phyloP scores from a whole-genome alignment of 352 stramenopile species.

The Globisporangium carolinianum region DNA sequence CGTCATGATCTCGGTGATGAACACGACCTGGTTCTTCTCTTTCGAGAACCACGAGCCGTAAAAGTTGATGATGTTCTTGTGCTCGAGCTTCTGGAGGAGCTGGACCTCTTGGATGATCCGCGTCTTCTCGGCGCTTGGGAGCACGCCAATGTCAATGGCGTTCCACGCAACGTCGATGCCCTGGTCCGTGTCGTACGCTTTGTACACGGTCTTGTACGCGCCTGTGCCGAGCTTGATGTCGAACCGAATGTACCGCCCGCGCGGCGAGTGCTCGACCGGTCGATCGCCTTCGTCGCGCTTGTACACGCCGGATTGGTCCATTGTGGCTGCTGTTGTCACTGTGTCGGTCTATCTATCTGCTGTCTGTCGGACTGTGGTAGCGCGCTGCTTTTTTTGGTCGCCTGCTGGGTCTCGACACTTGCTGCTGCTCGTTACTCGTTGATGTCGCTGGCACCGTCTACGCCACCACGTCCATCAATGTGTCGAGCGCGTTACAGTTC shows the following conservation, averaged over 20 bases:
- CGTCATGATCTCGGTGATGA: conserved; percentile 99
- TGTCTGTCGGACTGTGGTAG: background rate
- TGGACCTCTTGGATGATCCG: conserved; percentile 98
- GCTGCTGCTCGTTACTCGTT: background rate
- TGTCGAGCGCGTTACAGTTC: background rate
- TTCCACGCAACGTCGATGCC: conserved; percentile 99
- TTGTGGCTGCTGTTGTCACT: conserved; percentile 5
- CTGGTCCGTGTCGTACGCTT: conserved; percentile 97
- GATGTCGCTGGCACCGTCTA: background rate
- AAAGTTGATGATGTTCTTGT: conserved; percentile 99
- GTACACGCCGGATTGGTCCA: conserved; percentile 69
- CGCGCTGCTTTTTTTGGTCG: too few species aligned
- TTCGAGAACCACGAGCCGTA: conserved; percentile 98
- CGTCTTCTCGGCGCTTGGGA: conserved; percentile 92
- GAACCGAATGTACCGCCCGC: conserved; percentile 83
- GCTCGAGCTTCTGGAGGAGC: conserved; percentile 94
- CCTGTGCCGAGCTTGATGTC: conserved; percentile 76
- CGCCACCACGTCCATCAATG: conserved; percentile 13
- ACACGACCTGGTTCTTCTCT: conserved; percentile 97
- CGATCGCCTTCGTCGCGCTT: conserved; percentile 68
- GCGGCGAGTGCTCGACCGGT: conserved; percentile 68
- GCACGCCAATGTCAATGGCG: conserved; percentile 94
- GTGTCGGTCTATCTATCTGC: conserved; percentile 2
- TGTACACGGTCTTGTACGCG: conserved; percentile 90
- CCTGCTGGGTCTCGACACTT: too few species aligned